phyloP scores from a whole-genome alignment of 1,284 basidiomycete species.

The Uromyces viciae-fabae region DNA sequence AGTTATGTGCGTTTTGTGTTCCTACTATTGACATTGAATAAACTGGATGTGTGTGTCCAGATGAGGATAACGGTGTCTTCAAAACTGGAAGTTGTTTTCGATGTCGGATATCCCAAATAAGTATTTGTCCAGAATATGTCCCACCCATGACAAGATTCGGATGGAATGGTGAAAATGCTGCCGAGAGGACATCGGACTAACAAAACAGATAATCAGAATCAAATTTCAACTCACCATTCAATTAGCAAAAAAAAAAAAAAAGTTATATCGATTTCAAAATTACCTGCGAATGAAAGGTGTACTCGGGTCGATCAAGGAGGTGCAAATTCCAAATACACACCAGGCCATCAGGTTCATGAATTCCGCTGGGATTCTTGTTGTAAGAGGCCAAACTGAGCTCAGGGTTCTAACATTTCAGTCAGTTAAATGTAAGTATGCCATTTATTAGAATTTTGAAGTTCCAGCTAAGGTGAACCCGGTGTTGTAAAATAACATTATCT shows the following conservation, averaged over 20 bases:
- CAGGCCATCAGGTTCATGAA: conserved; percentile 92
- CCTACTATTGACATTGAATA: conserved; percentile 97
- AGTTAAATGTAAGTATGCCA: neutral
- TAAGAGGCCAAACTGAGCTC: conserved; percentile 92
- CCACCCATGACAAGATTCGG: conserved; percentile 95
- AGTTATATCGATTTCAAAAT: conserved; percentile 18
- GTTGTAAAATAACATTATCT: neutral
- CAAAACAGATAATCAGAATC: conserved; percentile 43
- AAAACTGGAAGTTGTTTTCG: conserved; percentile 83
- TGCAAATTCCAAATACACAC: conserved; percentile 98
- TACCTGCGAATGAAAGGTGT: conserved; percentile 94
- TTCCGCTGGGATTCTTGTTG: conserved; percentile 84
- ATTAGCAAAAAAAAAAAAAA: neutral
- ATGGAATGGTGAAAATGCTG: conserved; percentile 95
- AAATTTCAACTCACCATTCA: neutral
- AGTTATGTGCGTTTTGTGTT: conserved; percentile 93
- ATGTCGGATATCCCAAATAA: conserved; percentile 97
- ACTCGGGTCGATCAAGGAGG: conserved; percentile 88
- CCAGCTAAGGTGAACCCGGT: conserved; percentile 46
- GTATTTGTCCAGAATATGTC: conserved; percentile 94
- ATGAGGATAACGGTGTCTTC: conserved; percentile 87
- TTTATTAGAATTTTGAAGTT: neutral
- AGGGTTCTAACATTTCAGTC: conserved; percentile 88
- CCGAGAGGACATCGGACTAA: conserved; percentile 92
- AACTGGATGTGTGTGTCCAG: conserved; percentile 93